Evolutionary conservation across 139 green algal genomes (phyloP), one percentile per base, ranked within the genome.

Genomic region (Micractinium conductrix): DNA sequence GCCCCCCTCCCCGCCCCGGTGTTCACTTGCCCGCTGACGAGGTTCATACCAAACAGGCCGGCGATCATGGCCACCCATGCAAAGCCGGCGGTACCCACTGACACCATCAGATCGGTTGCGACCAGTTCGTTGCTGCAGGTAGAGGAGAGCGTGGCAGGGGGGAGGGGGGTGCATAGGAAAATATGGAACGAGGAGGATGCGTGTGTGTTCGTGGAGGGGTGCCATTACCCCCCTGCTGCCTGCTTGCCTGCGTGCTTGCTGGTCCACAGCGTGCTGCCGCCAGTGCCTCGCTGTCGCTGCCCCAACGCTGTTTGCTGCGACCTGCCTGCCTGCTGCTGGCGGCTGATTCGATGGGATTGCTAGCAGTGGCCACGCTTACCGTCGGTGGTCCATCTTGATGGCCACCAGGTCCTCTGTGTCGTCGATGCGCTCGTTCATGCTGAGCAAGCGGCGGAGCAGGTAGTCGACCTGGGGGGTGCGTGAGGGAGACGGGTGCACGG

Each of bases 81-180:
- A 82, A 89, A 87, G 68, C 67, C 69, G 43, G 68, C 70, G 9
- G 58, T 70, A 1, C 88, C 85, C n/a, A 78, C 73, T 42, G 83
- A 84, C 14, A 92, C 75, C 28, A 92, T 45, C 26, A 92, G 84
- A 48, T 92, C 89, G 14, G 89, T 68, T 28, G 84, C 89, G 6
- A 92, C 88, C 58, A 92, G 71, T 70, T 92, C 87, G 81, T 92
- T 92, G 21, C 86, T 76, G 79, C 42, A 48, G 12, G 26, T 14
- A 35, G 0, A 26, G 21, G 14, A 50, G 22, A 16, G 71, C 9
- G 22, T 55, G 43, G 26, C 10, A 10, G 71, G 12, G 16, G 22
- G 68, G 38, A 14, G 8, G 30, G 37, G 33, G 28, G 30, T 9
- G 38, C 8, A 9, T 6, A 16, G 30, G 62, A 30, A 69, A 2